Conservation (phyloP, 768 basidiomycete species). For the Filobasidium floriforme region DNA sequence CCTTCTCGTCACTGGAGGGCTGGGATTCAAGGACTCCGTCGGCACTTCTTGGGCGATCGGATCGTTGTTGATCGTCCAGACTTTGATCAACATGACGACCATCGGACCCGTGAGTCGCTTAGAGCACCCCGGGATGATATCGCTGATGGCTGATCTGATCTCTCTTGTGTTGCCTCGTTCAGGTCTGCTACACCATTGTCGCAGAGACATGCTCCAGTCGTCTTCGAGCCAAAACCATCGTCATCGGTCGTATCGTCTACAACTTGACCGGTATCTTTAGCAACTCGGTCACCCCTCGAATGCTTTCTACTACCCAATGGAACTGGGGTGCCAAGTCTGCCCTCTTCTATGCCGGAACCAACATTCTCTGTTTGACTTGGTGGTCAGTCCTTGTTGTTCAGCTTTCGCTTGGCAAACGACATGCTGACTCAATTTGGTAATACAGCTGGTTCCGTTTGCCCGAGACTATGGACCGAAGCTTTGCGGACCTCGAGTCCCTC, state of each 20-base stretch:
- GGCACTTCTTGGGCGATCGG: constrained; percentile 24
- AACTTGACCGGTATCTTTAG: constrained; percentile 26
- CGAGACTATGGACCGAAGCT: constrained; percentile 24
- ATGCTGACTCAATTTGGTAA: background rate
- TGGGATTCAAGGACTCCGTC: too few species aligned
- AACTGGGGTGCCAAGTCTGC: constrained; percentile 33
- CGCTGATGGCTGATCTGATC: too few species aligned
- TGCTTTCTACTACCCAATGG: constrained; percentile 32
- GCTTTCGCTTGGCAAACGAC: background rate
- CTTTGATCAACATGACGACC: constrained; percentile 27
- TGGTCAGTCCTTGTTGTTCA: background rate
- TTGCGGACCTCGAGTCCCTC: constrained; percentile 35
- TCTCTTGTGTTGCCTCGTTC: too few species aligned
- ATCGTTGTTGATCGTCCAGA: constrained; percentile 28
- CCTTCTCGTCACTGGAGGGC: too few species aligned
- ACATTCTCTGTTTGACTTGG: constrained; percentile 17
- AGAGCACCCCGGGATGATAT: too few species aligned
- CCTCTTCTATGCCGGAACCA: constrained; percentile 30
- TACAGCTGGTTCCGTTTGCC: constrained; percentile 25
- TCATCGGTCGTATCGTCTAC: constrained; percentile 28
- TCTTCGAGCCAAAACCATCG: constrained; percentile 37
- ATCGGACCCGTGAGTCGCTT: constrained; percentile 36
- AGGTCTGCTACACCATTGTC: constrained; percentile 33
- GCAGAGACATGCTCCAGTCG: constrained; percentile 32
- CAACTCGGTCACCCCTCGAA: constrained; percentile 29